Percentiles rank a stretch among this genome's conserved stretches.
phyloP scores from a whole-genome alignment of 129 eudicot genomes.

The Centaurea solstitialis region DNA sequence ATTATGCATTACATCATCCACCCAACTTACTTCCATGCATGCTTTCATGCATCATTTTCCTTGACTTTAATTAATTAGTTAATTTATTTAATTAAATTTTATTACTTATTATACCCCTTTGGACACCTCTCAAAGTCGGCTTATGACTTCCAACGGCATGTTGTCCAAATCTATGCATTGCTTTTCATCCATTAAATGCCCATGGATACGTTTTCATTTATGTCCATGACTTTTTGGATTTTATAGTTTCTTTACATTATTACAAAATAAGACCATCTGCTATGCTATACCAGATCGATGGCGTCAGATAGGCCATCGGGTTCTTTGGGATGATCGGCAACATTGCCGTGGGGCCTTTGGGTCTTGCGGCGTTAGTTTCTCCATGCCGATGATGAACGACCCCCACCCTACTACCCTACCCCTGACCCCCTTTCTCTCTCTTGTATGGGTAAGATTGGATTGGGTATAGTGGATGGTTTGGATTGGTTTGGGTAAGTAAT shows the following conservation, averaged over 20 bases:
- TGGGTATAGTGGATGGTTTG: no score
- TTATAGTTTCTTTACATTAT: background rate
- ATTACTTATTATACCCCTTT: background rate
- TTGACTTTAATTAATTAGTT: conserved; percentile 16
- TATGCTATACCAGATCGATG: no score
- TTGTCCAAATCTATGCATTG: conserved; percentile 6
- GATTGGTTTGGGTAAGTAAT: no score
- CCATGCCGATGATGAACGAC: no score
- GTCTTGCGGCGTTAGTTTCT: no score
- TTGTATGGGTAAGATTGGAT: no score
- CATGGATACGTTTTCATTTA: background rate
- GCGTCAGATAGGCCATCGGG: no score
- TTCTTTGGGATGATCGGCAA: no score
- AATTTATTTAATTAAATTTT: background rate
- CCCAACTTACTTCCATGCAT: conserved; percentile 27
- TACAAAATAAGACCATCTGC: no score
- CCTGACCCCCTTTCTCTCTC: no score
- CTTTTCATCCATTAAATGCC: conserved; percentile 2
- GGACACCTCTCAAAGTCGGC: conserved; percentile 11
- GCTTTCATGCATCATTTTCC: conserved; percentile 30
- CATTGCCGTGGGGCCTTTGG: no score
- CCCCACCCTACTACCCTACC: no score
- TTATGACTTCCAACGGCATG: conserved; percentile 1
- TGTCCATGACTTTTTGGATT: background rate
- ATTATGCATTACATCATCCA: conserved; percentile 29